Evolutionary conservation across 2,329 filamentous ascomycete genomes (phyloP).

Genomic region (Hirsutella thompsonii): DNA sequence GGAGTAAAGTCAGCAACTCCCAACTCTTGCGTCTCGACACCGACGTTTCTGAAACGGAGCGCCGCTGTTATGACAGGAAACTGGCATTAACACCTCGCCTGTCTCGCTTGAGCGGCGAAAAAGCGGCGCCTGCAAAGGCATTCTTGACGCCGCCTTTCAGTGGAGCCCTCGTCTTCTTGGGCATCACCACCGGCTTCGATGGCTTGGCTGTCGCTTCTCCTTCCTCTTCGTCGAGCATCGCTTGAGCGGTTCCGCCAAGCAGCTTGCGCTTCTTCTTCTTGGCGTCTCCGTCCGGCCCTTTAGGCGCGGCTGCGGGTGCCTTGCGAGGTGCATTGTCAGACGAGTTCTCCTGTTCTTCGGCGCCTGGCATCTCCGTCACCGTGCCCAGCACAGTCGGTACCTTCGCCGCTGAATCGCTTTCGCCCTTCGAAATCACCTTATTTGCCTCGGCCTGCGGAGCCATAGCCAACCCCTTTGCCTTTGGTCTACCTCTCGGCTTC

Average conservation of each 20-base stretch:
- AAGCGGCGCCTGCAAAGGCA: slow-evolving; percentile 38
- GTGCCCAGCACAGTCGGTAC: slow-evolving; percentile 24
- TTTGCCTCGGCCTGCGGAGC: slow-evolving; percentile 33
- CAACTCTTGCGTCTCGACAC: too few relatives aligned
- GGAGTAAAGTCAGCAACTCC: too few relatives aligned
- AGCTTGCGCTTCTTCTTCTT: slow-evolving; percentile 65
- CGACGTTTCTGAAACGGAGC: too few relatives aligned
- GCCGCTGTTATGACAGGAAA: slow-evolving; percentile 32
- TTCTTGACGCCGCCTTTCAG: slow-evolving; percentile 18
- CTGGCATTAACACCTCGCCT: slow-evolving; percentile 49
- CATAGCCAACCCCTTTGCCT: slow-evolving; percentile 30
- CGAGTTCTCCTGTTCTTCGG: slow-evolving; percentile 17
- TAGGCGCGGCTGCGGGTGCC: slow-evolving; percentile 1
- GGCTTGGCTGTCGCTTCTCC: slow-evolving; percentile 28
- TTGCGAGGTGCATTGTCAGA: slow-evolving; percentile 3
- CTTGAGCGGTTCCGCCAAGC: slow-evolving; percentile 47
- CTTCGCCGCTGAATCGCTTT: slow-evolving; percentile 16
- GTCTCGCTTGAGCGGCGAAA: slow-evolving; percentile 64
- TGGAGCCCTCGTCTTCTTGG: slow-evolving; percentile 5
- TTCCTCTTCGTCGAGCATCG: slow-evolving; percentile 53
- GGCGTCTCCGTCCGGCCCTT: slow-evolving; percentile 20
- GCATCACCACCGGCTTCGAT: slow-evolving; percentile 5
- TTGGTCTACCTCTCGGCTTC: slow-evolving; percentile 33
- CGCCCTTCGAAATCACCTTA: slow-evolving; percentile 15
- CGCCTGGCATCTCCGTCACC: slow-evolving; percentile 23